Evolutionary conservation across 2,329 filamentous ascomycete species (phyloP).

Genomic region (Monilinia fructicola): DNA sequence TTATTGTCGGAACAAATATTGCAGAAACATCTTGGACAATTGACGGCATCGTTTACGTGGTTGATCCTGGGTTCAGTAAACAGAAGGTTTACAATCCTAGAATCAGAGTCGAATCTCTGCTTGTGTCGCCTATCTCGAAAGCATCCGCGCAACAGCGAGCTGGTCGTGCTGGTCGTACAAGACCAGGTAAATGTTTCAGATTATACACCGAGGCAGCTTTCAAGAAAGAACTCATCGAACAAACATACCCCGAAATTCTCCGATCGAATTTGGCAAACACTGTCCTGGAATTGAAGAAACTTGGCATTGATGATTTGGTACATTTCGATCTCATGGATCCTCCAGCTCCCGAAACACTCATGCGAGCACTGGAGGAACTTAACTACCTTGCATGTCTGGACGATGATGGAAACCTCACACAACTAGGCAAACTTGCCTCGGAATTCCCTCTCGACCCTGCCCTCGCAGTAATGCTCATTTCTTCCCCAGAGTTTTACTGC

Average conservation of each 20-base stretch:
- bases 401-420: slow-evolving; percentile 90
- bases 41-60: slow-evolving; percentile 97
- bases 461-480: slow-evolving; percentile 96
- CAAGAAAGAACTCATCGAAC: slow-evolving; percentile 96
- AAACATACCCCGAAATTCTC: slow-evolving; percentile 94
- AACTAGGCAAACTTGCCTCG: slow-evolving; percentile 81
- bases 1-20: slow-evolving; percentile 95
- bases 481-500: slow-evolving; percentile 96
- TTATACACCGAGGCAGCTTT: slow-evolving; percentile 94
- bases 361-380: slow-evolving; percentile 94
- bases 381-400: slow-evolving; percentile 97
- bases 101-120: slow-evolving; percentile 90
- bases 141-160: slow-evolving; percentile 95
- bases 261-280: slow-evolving; percentile 93
- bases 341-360: slow-evolving; percentile 94
- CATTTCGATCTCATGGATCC: slow-evolving; percentile 99
- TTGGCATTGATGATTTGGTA: slow-evolving; percentile 91
- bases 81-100: slow-evolving; percentile 99
- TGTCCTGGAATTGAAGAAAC: slow-evolving; percentile 94
- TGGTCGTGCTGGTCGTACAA: slow-evolving; percentile 97
- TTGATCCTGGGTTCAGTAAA: slow-evolving; percentile 99
- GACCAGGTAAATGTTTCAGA: slow-evolving; percentile 96
- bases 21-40: slow-evolving; percentile 97
- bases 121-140: slow-evolving; percentile 98
- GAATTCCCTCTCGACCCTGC: slow-evolving; percentile 94